phyloP scores from a whole-genome alignment of 805 yeast species.

The Barnettozyma siamensis region DNA sequence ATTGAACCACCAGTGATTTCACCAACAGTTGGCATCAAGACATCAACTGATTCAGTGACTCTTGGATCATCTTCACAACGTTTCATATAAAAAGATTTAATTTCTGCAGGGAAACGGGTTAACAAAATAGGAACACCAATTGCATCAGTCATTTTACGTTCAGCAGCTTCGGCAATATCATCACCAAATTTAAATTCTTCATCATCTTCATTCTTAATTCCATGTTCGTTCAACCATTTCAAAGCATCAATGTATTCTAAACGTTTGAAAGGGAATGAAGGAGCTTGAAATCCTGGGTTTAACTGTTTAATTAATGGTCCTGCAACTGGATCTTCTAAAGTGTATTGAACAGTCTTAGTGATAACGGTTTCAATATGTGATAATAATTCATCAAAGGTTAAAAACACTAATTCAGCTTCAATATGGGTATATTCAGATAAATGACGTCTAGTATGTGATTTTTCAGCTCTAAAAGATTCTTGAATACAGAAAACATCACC shows the following conservation, averaged over 20 bases:
- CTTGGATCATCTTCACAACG: slow-evolving; percentile 84
- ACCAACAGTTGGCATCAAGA: slow-evolving; percentile 98
- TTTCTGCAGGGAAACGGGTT: slow-evolving; percentile 92
- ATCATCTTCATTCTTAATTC: slow-evolving; percentile 91
- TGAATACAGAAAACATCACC: slow-evolving; percentile 98
- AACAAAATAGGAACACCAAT: slow-evolving; percentile 90
- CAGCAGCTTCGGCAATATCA: slow-evolving; percentile 99
- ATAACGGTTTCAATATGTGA: slow-evolving; percentile 78
- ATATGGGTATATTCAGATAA: slow-evolving; percentile 94
- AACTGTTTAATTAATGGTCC: slow-evolving; percentile 86
- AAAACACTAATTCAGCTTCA: slow-evolving; percentile 89
- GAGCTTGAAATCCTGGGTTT: slow-evolving; percentile 87
- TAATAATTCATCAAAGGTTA: slow-evolving; percentile 81
- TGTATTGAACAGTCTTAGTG: slow-evolving; percentile 62
- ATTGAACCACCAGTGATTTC: slow-evolving; percentile 98
- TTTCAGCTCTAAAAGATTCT: slow-evolving; percentile 98
- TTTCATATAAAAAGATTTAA: slow-evolving; percentile 97
- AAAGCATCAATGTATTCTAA: slow-evolving; percentile 87
- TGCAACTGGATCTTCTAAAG: slow-evolving; percentile 84
- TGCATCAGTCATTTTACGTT: slow-evolving; percentile 95
- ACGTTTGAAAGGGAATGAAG: slow-evolving; percentile 82
- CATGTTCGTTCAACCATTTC: slow-evolving; percentile 95
- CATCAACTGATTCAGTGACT: slow-evolving; percentile 98
- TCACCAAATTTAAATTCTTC: slow-evolving; percentile 93
- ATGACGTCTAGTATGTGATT: slow-evolving; percentile 98